These are phyloP conservation scores for Sphagnum tenellum DNA, from an alignment of 225 moss, liverwort and hornwort genomes.

Conservation along the genomic window DNA sequence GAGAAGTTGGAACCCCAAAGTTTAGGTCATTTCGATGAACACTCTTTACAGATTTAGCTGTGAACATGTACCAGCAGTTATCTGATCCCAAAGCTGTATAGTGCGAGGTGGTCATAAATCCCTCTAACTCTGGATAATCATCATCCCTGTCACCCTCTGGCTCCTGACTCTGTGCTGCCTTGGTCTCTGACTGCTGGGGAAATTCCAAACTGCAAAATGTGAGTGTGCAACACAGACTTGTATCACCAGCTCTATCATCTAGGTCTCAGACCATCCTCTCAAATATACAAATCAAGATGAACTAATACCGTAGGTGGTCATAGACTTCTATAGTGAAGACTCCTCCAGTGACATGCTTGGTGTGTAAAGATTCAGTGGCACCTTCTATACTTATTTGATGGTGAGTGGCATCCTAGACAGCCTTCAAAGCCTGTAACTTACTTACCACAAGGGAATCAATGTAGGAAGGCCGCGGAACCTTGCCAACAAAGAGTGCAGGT, in stretches of 20 bases:
- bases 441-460: conserved; percentile 35
- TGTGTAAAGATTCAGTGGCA: too few species aligned
- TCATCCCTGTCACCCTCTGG: conserved; percentile 17
- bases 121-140: conserved; percentile 29
- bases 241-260: too few species aligned
- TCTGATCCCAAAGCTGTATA: conserved; percentile 53
- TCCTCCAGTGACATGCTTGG: too few species aligned
- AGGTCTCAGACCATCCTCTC: too few species aligned
- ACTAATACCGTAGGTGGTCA: too few species aligned
- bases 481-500: conserved; percentile 48
- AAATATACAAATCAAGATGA: too few species aligned
- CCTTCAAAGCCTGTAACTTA: not conserved
- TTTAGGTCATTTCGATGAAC: conserved; percentile 19
- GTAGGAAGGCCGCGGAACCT: conserved; percentile 48
- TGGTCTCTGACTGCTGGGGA: conserved; percentile 21
- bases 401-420: too few species aligned
- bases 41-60: conserved; percentile 54
- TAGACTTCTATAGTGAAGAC: too few species aligned
- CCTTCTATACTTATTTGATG: too few species aligned
- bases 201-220: too few species aligned
- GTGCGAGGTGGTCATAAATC: conserved; percentile 12
- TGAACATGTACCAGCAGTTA: conserved; percentile 68
- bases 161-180: conserved; percentile 11
- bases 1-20: conserved; percentile 16
- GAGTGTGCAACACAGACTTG: too few species aligned